Evolutionary conservation across 1,284 basidiomycete species (phyloP).

Genomic region (Sporisorium iseilematis-ciliati): DNA sequence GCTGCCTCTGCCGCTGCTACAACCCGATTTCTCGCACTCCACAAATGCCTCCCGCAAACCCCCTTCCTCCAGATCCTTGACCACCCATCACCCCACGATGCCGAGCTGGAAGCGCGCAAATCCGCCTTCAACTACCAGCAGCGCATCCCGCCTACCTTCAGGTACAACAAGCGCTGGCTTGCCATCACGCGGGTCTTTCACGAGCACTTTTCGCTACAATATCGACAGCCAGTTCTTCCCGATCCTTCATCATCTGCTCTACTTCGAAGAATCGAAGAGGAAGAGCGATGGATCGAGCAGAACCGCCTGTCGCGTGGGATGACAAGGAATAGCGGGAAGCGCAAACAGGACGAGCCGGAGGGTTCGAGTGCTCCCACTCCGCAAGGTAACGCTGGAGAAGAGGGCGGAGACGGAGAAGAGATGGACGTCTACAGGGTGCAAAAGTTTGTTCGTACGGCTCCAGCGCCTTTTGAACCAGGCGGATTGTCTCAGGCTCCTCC

Average conservation of each 20-base stretch:
- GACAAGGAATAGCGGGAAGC: slow-evolving; percentile 68
- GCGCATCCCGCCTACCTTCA: slow-evolving; percentile 68
- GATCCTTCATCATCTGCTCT: slow-evolving; percentile 75
- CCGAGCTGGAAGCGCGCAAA: slow-evolving; percentile 28
- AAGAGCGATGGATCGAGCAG: slow-evolving; percentile 73
- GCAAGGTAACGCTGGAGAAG: neutral
- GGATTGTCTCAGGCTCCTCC: slow-evolving; percentile 68
- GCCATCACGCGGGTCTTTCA: slow-evolving; percentile 90
- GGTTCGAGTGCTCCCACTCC: slow-evolving; percentile 2
- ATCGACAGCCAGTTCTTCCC: slow-evolving; percentile 74
- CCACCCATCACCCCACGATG: slow-evolving; percentile 35
- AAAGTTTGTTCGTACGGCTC: slow-evolving; percentile 59
- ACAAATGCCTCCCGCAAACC: slow-evolving; percentile 86
- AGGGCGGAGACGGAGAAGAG: slow-evolving; percentile 3
- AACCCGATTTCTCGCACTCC: slow-evolving; percentile 89
- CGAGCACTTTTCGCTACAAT: slow-evolving; percentile 77
- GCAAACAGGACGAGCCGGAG: slow-evolving; percentile 65
- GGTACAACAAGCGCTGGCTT: slow-evolving; percentile 87
- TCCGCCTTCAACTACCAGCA: slow-evolving; percentile 12
- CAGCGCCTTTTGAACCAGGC: slow-evolving; percentile 72
- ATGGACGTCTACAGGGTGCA: slow-evolving; percentile 50
- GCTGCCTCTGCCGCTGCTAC: neutral
- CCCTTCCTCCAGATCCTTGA: slow-evolving; percentile 76
- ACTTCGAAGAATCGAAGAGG: slow-evolving; percentile 67
- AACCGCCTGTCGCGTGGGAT: slow-evolving; percentile 76